Percentiles rank a stretch among this genome's conserved stretches.
Evolutionary conservation across 2,329 filamentous ascomycete species (phyloP).

Genomic region (Scedosporium dehoogii): DNA sequence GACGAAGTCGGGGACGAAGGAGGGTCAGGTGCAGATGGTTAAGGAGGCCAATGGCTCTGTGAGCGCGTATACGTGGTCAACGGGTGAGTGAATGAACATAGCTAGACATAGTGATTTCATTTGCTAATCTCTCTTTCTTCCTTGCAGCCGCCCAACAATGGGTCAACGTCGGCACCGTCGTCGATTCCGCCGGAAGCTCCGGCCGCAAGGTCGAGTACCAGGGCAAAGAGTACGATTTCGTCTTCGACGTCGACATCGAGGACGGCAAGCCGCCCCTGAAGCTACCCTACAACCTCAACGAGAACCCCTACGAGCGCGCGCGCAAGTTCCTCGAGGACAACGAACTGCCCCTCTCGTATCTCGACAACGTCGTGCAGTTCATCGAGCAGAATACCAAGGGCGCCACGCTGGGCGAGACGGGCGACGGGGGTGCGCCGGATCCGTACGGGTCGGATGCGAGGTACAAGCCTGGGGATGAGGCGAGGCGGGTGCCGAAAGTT

Average conservation of each 20-base stretch:
- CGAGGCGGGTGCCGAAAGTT: slow-evolving; percentile 40
- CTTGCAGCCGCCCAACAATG: slow-evolving; percentile 53
- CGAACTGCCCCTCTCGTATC: slow-evolving; percentile 74
- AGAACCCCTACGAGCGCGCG: slow-evolving; percentile 87
- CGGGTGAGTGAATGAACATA: slow-evolving; percentile 20
- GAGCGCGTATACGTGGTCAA: slow-evolving; percentile 83
- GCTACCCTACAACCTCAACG: slow-evolving; percentile 83
- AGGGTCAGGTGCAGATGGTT: slow-evolving; percentile 92
- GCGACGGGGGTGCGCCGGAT: slow-evolving; percentile 45
- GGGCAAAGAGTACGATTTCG: slow-evolving; percentile 87
- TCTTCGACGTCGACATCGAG: slow-evolving; percentile 94
- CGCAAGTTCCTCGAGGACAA: slow-evolving; percentile 86
- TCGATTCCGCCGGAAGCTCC: slow-evolving; percentile 76
- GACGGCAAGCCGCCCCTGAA: slow-evolving; percentile 89
- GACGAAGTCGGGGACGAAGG: slow-evolving; percentile 79
- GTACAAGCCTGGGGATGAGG: slow-evolving; percentile 62
- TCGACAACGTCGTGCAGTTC: slow-evolving; percentile 89
- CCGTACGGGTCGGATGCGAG: slow-evolving; percentile 69
- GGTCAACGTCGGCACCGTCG: slow-evolving; percentile 88
- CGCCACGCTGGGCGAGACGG: slow-evolving; percentile 62
- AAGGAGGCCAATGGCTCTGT: slow-evolving; percentile 70
- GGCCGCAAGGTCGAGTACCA: slow-evolving; percentile 67
- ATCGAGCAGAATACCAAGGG: slow-evolving; percentile 85
- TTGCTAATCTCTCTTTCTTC: slow-evolving; percentile 13
- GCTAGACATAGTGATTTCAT: too few relatives aligned